Base-by-base conservation (phyloP, 768 basidiomycete genomes). In the Lyophyllum atratum region DNA sequence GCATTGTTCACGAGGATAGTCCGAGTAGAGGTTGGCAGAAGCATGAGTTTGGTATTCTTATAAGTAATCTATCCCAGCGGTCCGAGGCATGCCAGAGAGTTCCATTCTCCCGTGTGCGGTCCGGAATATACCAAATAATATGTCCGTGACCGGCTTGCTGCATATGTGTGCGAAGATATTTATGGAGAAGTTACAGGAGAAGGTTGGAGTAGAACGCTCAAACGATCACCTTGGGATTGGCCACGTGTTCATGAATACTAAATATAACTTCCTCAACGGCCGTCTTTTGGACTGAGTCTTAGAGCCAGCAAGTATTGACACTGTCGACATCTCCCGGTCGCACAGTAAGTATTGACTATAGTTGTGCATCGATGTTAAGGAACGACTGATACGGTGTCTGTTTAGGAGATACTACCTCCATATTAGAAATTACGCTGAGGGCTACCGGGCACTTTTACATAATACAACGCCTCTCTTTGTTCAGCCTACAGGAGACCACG, bases 401-500 rank as follows among this genome's bases (percentile, higher is more conserved):
- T n/a, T n/a, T n/a, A n/a, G n/a, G n/a, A n/a, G n/a, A n/a, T n/a
- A n/a, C n/a, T n/a, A n/a, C n/a, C n/a, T n/a, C n/a, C n/a, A n/a
- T n/a, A n/a, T n/a, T n/a, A n/a, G n/a, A n/a, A n/a, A n/a, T n/a
- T n/a, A n/a, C n/a, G n/a, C n/a, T 12, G 31, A 33, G 31, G 31
- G 6, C 31, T 33, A 33, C 7, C 31, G 7, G 31, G 12, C 6
- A 9, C 3, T 37, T 37, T 15, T 12, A 37, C 34, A 9, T 15
- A 31, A 11, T 6, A 31, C 29, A 31, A 37, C 17, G 34, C 34
- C 39, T 40, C 39, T 19, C 26, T 49, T 48, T 43, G 47, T 37
- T 24, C 33, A 46, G 49, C 55, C 55, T 48, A 25, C 19, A 50
- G 49, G 55, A 37, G n/a, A 50, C 55, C 55, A 56, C 55, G 55